phyloP scores from a whole-genome alignment of 2,329 filamentous ascomycete species.

The Penicillium frequentans region DNA sequence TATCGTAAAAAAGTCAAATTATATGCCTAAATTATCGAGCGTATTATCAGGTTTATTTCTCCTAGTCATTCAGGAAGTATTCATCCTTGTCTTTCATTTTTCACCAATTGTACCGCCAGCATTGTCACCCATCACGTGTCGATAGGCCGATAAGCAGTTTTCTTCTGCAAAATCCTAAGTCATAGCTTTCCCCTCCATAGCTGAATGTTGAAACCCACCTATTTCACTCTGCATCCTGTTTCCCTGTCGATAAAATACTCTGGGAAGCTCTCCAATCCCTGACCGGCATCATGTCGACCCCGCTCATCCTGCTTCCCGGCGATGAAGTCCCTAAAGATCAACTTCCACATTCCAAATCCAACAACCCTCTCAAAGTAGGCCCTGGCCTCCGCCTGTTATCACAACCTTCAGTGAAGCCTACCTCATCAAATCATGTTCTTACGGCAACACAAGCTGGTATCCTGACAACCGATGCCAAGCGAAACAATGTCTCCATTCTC shows the following conservation, averaged over 20 bases:
- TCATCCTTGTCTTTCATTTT: neutral
- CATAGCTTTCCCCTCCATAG: neutral
- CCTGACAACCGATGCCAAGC: slow-evolving; percentile 39
- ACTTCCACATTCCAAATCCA: slow-evolving; percentile 66
- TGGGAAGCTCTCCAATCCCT: neutral
- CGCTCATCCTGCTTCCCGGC: slow-evolving; percentile 77
- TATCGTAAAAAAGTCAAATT: too few relatives aligned
- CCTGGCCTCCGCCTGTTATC: slow-evolving; percentile 81
- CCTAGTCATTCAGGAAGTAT: neutral
- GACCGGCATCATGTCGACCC: slow-evolving; percentile 52
- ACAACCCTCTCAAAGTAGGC: slow-evolving; percentile 72
- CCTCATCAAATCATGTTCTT: slow-evolving; percentile 50
- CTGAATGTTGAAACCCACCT: neutral
- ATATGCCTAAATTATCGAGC: neutral
- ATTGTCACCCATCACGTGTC: slow-evolving; percentile 23
- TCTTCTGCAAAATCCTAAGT: neutral
- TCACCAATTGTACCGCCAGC: neutral
- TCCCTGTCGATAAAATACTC: neutral
- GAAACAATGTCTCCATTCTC: slow-evolving; percentile 38
- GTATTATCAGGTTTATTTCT: neutral
- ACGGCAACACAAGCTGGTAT: slow-evolving; percentile 38
- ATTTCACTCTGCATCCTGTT: neutral
- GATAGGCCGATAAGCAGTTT: slow-evolving; percentile 22
- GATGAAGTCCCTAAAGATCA: slow-evolving; percentile 67
- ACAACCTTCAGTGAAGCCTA: slow-evolving; percentile 64